These are phyloP conservation scores for Umbellularia californica DNA, from an alignment of 164 flowering plant species.

Conservation along the genomic window DNA sequence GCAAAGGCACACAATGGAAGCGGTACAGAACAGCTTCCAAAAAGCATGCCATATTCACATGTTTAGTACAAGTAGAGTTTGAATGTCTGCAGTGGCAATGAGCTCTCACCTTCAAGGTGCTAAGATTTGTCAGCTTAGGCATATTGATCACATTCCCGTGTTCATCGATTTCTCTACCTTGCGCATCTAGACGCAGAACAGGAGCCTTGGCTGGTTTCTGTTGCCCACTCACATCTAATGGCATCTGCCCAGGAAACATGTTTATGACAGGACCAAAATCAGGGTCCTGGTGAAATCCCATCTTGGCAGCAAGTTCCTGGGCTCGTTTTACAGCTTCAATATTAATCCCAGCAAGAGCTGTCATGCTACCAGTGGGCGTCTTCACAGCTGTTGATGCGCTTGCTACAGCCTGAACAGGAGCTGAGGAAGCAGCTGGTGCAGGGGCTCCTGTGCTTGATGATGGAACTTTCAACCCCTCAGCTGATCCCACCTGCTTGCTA, in stretches of 20 bases:
- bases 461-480: conserved; percentile 28
- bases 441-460: conserved; percentile 21
- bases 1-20: not conserved
- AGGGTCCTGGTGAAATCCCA: conserved; percentile 97
- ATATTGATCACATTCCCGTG: conserved; percentile 86
- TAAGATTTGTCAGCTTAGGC: conserved; percentile 70
- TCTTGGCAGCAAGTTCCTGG: conserved; percentile 94
- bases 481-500: conserved; percentile 22
- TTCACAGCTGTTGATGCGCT: conserved; percentile 22
- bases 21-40: not conserved
- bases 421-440: conserved; percentile 8
- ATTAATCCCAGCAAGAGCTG: conserved; percentile 47
- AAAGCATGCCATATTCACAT: not conserved
- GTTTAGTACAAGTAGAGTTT: not conserved
- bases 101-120: conserved; percentile 83
- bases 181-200: conserved; percentile 92
- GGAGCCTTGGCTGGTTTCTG: conserved; percentile 95
- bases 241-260: conserved; percentile 77
- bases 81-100: not conserved
- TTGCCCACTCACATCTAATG: conserved; percentile 42
- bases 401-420: conserved; percentile 19
- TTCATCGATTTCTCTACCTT: conserved; percentile 95
- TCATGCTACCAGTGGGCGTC: conserved; percentile 33
- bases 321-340: conserved; percentile 91
- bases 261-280: conserved; percentile 90